Evolutionary conservation across 2,329 filamentous ascomycete genomes (phyloP).

Genomic region (Colletotrichum musae): DNA sequence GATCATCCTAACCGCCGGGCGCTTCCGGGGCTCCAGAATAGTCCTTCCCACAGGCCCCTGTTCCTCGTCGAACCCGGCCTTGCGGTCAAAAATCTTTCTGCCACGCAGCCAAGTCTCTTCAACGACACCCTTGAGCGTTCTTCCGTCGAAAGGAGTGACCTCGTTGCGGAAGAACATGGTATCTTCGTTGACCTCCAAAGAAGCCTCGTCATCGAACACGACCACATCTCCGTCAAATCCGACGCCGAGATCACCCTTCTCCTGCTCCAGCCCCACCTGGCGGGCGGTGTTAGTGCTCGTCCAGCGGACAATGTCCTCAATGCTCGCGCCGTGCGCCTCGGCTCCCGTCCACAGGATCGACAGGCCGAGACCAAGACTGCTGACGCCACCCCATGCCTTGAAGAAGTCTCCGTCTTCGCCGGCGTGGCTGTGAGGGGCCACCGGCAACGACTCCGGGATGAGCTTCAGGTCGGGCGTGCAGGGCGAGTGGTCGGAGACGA

Average conservation of each 20-base stretch:
- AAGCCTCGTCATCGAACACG: slow-evolving; percentile 88
- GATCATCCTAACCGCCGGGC: too few relatives aligned
- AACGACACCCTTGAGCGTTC: slow-evolving; percentile 86
- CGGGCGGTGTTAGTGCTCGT: slow-evolving; percentile 89
- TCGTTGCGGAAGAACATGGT: slow-evolving; percentile 71
- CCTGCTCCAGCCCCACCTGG: slow-evolving; percentile 86
- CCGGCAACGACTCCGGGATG: slow-evolving; percentile 77
- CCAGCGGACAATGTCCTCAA: slow-evolving; percentile 87
- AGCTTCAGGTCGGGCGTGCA: slow-evolving; percentile 96
- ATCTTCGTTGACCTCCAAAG: slow-evolving; percentile 79
- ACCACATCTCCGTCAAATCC: slow-evolving; percentile 93
- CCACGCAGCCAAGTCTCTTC: slow-evolving; percentile 89
- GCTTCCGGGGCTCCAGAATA: slow-evolving; percentile 65
- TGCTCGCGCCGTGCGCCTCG: slow-evolving; percentile 69
- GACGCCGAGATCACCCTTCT: slow-evolving; percentile 84
- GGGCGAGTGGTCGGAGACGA: slow-evolving; percentile 96
- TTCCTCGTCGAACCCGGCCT: slow-evolving; percentile 64
- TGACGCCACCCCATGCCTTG: slow-evolving; percentile 95
- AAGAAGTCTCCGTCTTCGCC: slow-evolving; percentile 84
- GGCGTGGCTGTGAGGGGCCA: slow-evolving; percentile 46
- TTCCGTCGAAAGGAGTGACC: slow-evolving; percentile 74
- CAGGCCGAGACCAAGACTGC: slow-evolving; percentile 92
- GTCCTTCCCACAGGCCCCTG: slow-evolving; percentile 63
- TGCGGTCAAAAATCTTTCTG: slow-evolving; percentile 74
- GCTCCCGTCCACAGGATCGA: slow-evolving; percentile 90